Base-by-base conservation (phyloP, 257 asterid species). In the Fraxinus quadrangulata region DNA sequence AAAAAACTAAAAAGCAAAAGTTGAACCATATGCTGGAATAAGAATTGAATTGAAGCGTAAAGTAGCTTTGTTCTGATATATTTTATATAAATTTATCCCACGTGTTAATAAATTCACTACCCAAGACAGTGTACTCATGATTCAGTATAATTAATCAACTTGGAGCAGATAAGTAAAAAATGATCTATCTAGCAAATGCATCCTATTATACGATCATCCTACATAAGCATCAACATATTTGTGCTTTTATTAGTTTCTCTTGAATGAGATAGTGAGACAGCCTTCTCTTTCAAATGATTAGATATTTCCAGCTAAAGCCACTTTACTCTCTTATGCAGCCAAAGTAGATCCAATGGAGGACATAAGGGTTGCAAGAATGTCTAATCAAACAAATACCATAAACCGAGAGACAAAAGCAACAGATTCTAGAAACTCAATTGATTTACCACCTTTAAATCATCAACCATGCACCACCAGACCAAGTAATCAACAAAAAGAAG, bases 401-500 rank as follows among this genome's bases (percentile, higher is more conserved):
- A 16, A 23, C 30, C 6, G 3, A 3, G 31, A 12, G 67, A 36
- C 5, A 40, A 59, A 61, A 61, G 36, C 19, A 39, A 63, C 8
- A 28, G 78, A 23, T 19, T 75, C 37, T 11, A 11, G 40, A 36
- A 71, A 39, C 36, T 30, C 5, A 34, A 36, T 37, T 1, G 24
- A 36, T 61, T n/a, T 37, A 34, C 11, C 16, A 23, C 67, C 17
- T 26, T 3, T 2, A 23, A 39, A 68, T 23, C 30, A 61, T 23
- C 19, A 56, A 45, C 24, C 47, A 73, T 36, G 77, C 28, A 30
- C 65, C 17, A 72, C 61, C 40, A 36, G 70, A 42, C 78, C 23
- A 72, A 73, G 45, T 39, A 68, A 67, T 75, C 66, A 37, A 24
- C 34, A 33, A 63, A 23, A 11, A 76, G 36, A 73, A 73, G 74